phyloP scores from a whole-genome alignment of 2,329 filamentous ascomycete species.

The Dactylellina haptotyla region DNA sequence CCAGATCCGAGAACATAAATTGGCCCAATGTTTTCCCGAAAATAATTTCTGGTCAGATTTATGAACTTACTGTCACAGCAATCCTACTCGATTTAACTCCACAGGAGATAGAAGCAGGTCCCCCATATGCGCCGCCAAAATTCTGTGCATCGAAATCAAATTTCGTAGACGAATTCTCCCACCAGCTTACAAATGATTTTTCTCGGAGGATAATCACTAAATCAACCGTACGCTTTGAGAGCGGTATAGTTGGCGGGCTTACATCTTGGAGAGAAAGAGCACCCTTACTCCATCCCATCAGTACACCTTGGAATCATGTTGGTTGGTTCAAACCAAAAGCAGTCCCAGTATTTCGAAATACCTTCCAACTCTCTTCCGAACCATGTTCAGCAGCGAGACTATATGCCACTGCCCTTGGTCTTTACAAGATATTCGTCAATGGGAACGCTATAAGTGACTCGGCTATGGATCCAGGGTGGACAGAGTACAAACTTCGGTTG shows the following conservation, averaged over 20 bases:
- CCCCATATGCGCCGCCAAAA: too few species aligned
- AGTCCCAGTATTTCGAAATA: conserved; percentile 22
- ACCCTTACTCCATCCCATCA: conserved; percentile 17
- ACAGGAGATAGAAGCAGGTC: too few species aligned
- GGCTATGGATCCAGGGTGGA: conserved; percentile 39
- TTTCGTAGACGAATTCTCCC: too few species aligned
- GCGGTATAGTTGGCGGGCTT: conserved; percentile 1
- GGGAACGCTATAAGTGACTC: conserved; percentile 12
- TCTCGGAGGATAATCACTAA: too few species aligned
- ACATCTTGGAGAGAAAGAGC: conserved; percentile 16
- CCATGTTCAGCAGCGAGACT: neutral
- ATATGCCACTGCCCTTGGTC: conserved; percentile 27
- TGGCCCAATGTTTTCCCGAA: too few species aligned
- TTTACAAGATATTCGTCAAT: conserved; percentile 37
- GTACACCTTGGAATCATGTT: conserved; percentile 20
- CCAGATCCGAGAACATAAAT: too few species aligned
- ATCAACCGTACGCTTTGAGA: conserved; percentile 9
- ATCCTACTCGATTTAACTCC: too few species aligned
- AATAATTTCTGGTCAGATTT: too few species aligned
- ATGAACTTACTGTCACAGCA: too few species aligned
- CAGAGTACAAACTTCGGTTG: conserved; percentile 29
- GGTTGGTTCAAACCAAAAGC: conserved; percentile 32
- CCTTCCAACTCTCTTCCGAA: neutral
- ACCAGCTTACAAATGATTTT: too few species aligned
- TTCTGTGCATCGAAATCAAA: too few species aligned